Conservation (phyloP, 1,284 basidiomycete genomes). For the Cutaneotrichosporon sp. region DNA sequence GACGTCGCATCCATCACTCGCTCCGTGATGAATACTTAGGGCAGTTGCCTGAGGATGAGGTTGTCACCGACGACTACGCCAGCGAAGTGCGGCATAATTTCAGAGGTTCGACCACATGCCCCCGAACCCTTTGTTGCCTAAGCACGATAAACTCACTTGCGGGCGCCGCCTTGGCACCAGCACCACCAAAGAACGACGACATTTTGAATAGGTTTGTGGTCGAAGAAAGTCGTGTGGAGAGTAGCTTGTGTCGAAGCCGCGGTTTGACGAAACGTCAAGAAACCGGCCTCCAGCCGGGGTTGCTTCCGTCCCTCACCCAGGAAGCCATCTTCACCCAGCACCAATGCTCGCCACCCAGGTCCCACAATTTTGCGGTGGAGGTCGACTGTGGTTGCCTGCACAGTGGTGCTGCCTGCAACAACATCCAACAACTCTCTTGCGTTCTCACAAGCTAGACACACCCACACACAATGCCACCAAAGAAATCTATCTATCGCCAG, state of each 20-base stretch:
- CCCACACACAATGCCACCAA: slow-evolving; percentile 44
- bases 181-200: slow-evolving; percentile 6
- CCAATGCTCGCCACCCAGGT: background rate
- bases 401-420: background rate
- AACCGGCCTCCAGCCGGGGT: background rate
- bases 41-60: too few relatives aligned
- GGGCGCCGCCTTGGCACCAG: background rate
- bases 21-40: too few relatives aligned
- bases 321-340: background rate
- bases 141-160: background rate
- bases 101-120: too few relatives aligned
- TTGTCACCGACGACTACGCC: too few relatives aligned
- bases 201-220: background rate
- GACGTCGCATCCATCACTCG: too few relatives aligned
- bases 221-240: too few relatives aligned
- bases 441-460: background rate
- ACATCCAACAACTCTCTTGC: background rate
- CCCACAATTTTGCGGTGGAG: slow-evolving; percentile 11
- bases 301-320: background rate
- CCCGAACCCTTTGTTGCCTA: too few relatives aligned
- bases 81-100: too few relatives aligned
- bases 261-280: too few relatives aligned
- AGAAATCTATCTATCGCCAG: slow-evolving; percentile 74
- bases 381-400: background rate
- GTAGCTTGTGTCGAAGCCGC: too few relatives aligned